These are phyloP conservation scores for Sapria himalayana DNA, from an alignment of 345 rosid genomes.

Conservation along the genomic window DNA sequence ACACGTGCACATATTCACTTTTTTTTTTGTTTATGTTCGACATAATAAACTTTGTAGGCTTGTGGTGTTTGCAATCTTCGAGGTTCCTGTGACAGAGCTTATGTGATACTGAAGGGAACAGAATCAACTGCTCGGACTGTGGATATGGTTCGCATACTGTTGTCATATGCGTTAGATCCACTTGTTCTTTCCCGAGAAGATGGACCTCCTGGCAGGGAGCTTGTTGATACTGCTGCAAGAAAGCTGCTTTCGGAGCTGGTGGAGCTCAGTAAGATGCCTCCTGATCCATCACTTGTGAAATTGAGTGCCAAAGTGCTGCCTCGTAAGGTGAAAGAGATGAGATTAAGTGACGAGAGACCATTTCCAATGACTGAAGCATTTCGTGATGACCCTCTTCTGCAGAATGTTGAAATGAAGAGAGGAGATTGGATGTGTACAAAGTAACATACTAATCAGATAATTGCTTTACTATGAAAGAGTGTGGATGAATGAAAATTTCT, in stretches of 20 bases:
- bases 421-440: conserved; percentile 73
- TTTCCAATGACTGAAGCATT: background rate
- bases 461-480: too few relatives aligned
- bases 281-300: conserved; percentile 29
- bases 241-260: conserved; percentile 54
- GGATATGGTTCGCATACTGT: conserved; percentile 52
- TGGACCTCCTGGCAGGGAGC: conserved; percentile 29
- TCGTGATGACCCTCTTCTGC: conserved; percentile 10
- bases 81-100: conserved; percentile 81
- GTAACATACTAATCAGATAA: conserved; percentile 16
- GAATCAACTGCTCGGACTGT: conserved; percentile 69
- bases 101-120: conserved; percentile 37
- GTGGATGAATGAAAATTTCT: too few relatives aligned
- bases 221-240: conserved; percentile 37
- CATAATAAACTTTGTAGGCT: conserved; percentile 48
- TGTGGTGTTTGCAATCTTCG: conserved; percentile 67
- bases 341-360: background rate
- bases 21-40: too few relatives aligned
- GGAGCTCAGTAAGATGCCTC: conserved; percentile 39
- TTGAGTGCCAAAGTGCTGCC: conserved; percentile 17
- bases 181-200: conserved; percentile 31
- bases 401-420: conserved; percentile 34
- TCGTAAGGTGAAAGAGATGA: conserved; percentile 11
- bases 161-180: conserved; percentile 57
- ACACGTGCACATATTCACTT: too few relatives aligned